Evolutionary conservation across 2,329 filamentous ascomycete species (phyloP).

Genomic region (Stemphylium vesicarium): DNA sequence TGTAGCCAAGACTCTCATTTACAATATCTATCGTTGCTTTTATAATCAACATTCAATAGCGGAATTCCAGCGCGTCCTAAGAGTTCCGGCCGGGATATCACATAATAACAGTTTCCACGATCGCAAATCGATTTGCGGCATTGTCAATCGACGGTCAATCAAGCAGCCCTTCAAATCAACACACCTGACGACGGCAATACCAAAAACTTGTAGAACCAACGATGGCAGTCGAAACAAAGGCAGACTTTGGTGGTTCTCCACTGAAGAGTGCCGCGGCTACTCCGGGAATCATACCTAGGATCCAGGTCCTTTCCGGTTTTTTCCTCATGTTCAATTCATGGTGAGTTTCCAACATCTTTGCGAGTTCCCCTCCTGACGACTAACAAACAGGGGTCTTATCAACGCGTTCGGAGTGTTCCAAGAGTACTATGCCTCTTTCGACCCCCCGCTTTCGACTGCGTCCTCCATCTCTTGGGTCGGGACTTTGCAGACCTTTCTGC

Average conservation of each 20-base stretch:
- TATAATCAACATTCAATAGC: not conserved
- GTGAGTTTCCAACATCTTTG: not conserved
- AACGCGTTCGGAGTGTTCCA: slow-evolving; percentile 38
- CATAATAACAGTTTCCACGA: not conserved
- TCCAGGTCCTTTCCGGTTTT: slow-evolving; percentile 18
- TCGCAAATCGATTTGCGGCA: not conserved
- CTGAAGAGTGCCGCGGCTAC: not conserved
- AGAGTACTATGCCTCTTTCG: slow-evolving; percentile 31
- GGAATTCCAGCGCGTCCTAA: not conserved
- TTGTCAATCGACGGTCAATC: not conserved
- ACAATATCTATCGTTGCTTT: not conserved
- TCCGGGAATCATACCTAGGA: slow-evolving; percentile 1
- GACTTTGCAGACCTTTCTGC: slow-evolving; percentile 40
- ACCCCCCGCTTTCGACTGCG: slow-evolving; percentile 18
- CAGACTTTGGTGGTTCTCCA: not conserved
- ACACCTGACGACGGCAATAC: not conserved
- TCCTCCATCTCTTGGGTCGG: slow-evolving; percentile 59
- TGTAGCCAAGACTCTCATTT: not conserved
- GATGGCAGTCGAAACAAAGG: not conserved
- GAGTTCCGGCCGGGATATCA: not conserved
- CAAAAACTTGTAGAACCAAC: not conserved
- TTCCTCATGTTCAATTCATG: slow-evolving; percentile 25
- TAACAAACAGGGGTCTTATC: slow-evolving; percentile 16
- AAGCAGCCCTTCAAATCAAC: not conserved
- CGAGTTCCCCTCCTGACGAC: not conserved